A percentile compares a stretch with the other conserved stretches of the same genome.
These are phyloP conservation scores for Mallotus repandus DNA, from an alignment of 441 rosid species.

Conservation along the genomic window DNA sequence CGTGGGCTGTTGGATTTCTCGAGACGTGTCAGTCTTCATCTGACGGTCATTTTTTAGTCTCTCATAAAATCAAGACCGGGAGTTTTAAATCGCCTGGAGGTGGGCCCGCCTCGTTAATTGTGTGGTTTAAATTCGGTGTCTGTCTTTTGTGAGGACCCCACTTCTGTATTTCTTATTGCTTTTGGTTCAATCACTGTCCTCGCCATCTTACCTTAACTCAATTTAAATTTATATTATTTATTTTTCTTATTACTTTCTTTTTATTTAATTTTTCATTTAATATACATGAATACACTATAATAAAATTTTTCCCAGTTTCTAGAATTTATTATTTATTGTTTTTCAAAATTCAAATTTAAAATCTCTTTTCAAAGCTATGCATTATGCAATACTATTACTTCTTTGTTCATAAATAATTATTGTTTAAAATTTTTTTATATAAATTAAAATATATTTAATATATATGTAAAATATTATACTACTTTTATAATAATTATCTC, in stretches of 20 bases:
- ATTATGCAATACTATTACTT: too few relatives aligned
- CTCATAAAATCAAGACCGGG: background rate
- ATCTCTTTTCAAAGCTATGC: background rate
- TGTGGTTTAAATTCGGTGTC: conserved; percentile 42
- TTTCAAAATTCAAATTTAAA: conserved; percentile 1
- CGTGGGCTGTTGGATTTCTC: conserved; percentile 44
- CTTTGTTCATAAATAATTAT: too few relatives aligned
- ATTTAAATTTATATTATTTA: background rate
- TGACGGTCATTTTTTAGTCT: conserved; percentile 30
- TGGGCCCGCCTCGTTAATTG: conserved; percentile 47
- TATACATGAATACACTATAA: too few relatives aligned
- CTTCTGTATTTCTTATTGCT: background rate
- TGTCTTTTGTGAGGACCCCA: conserved; percentile 1
- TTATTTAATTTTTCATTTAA: background rate
- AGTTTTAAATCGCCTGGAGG: conserved; percentile 5
- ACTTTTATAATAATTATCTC: too few relatives aligned
- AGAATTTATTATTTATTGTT: background rate
- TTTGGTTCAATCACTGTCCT: background rate
- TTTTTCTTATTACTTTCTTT: background rate
- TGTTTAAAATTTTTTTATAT: too few relatives aligned
- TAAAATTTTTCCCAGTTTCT: background rate
- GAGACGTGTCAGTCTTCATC: conserved; percentile 35
- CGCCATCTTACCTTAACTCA: background rate
- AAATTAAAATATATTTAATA: too few relatives aligned
- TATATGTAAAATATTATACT: too few relatives aligned